These are phyloP conservation scores for Gaeumannomyces sp. DNA, from an alignment of 2,329 filamentous ascomycete genomes.

Conservation along the genomic window DNA sequence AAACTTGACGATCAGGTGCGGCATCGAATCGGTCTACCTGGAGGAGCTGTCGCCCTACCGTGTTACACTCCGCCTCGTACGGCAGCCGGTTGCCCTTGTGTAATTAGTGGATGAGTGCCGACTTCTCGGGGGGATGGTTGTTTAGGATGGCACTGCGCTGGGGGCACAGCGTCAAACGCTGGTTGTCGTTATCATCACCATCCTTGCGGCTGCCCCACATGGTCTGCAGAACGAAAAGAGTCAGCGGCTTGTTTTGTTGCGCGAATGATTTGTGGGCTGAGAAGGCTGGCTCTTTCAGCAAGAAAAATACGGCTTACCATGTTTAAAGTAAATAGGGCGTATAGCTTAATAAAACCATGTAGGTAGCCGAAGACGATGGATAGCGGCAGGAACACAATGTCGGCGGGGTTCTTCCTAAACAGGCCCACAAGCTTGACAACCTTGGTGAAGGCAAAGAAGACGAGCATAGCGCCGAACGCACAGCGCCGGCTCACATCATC, in stretches of 20 bases:
- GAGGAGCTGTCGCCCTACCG: no score
- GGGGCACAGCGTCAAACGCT: conserved; percentile 15
- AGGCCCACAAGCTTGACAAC: conserved; percentile 85
- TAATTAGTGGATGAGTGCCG: conserved; percentile 35
- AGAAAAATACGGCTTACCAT: conserved; percentile 54
- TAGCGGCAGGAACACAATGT: conserved; percentile 73
- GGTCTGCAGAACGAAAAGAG: conserved; percentile 50
- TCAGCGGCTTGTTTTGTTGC: conserved; percentile 7
- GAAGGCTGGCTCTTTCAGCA: background rate
- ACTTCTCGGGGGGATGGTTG: conserved; percentile 36
- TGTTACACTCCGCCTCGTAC: no score
- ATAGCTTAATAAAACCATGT: conserved; percentile 87
- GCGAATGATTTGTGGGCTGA: conserved; percentile 4
- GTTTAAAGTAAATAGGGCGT: conserved; percentile 74
- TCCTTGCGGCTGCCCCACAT: conserved; percentile 94
- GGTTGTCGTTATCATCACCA: conserved; percentile 70
- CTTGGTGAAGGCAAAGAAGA: conserved; percentile 77
- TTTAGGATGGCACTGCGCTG: conserved; percentile 26
- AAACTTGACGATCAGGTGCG: no score
- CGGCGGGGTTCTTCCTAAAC: conserved; percentile 76
- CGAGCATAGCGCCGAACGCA: conserved; percentile 55
- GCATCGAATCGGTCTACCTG: no score
- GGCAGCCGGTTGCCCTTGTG: no score
- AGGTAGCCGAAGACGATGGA: conserved; percentile 89
- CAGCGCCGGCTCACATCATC: conserved; percentile 43